Evolutionary conservation across 208 protist genomes (phyloP).

Genomic region (Wallacemonas rigidus): DNA sequence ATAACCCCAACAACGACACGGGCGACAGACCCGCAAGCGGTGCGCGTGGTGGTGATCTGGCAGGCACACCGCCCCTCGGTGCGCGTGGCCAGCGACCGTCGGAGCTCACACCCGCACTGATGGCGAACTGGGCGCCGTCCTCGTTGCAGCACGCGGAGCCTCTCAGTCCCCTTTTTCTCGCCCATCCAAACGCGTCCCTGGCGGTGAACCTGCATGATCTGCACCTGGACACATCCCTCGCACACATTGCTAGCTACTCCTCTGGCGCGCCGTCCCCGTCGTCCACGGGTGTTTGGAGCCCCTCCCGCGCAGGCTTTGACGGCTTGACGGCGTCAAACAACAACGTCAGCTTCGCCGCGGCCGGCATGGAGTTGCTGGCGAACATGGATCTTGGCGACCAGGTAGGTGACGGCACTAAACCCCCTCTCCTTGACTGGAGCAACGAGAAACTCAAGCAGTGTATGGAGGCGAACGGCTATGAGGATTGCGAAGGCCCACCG

Average conservation of each 20-base stretch:
- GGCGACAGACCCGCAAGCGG: neutral
- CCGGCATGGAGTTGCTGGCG: neutral
- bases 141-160: neutral
- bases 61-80: neutral
- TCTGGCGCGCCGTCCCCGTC: neutral
- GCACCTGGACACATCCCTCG: slow-evolving; percentile 5
- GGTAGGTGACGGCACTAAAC: neutral
- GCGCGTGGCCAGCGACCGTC: neutral
- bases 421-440: slow-evolving; percentile 1
- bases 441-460: slow-evolving; percentile 16
- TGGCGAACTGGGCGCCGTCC: neutral
- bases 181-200: slow-evolving; percentile 4
- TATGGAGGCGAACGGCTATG: slow-evolving; percentile 22
- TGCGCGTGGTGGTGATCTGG: too few relatives aligned
- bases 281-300: neutral
- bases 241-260: neutral
- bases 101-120: neutral
- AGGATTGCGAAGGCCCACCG: slow-evolving; percentile 15
- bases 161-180: slow-evolving; percentile 3
- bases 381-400: neutral
- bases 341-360: slow-evolving; percentile 16
- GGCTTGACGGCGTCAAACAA: neutral
- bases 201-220: slow-evolving; percentile 16
- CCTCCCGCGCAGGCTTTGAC: neutral
- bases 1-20: slow-evolving; percentile 1